Conservation (phyloP, 2,329 filamentous ascomycete genomes). For the Colletotrichum sp. region DNA sequence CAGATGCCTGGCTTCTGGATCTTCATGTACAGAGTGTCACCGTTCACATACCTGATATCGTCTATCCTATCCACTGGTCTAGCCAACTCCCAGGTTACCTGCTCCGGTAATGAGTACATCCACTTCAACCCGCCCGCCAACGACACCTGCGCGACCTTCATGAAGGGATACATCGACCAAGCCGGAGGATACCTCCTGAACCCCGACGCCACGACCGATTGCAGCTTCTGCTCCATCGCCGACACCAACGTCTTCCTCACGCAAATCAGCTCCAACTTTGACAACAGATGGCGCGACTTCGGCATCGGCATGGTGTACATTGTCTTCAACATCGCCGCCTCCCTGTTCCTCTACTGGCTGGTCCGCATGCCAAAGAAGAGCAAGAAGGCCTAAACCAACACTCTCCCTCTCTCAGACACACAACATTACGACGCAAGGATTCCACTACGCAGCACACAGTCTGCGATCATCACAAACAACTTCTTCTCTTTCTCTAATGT, state of each 20-base stretch:
- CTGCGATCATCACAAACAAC: not conserved
- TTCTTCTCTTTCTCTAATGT: not conserved
- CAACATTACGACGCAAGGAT: not conserved
- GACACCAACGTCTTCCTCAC: conserved; percentile 43
- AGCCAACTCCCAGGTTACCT: conserved; percentile 24
- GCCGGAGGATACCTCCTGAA: conserved; percentile 55
- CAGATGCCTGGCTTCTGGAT: conserved; percentile 72
- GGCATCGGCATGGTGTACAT: conserved; percentile 60
- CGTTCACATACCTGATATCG: conserved; percentile 71
- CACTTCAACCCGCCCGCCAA: conserved; percentile 56
- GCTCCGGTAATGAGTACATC: conserved; percentile 49
- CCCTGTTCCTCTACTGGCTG: conserved; percentile 54
- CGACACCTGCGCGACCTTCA: conserved; percentile 53
- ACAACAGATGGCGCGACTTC: conserved; percentile 59
- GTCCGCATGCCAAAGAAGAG: conserved; percentile 35
- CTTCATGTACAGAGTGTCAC: conserved; percentile 72
- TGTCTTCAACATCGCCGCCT: conserved; percentile 51
- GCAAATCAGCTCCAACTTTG: conserved; percentile 47
- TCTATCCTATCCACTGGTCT: conserved; percentile 55
- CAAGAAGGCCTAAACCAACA: not conserved
- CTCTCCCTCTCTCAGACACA: not conserved
- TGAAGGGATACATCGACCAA: conserved; percentile 44
- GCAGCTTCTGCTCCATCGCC: conserved; percentile 46
- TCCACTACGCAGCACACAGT: not conserved
- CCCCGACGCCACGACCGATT: conserved; percentile 42